Evolutionary conservation across 148 eudicot species (phyloP), one percentile per base, ranked within the genome.

Genomic region (Gaultheria prostrata): DNA sequence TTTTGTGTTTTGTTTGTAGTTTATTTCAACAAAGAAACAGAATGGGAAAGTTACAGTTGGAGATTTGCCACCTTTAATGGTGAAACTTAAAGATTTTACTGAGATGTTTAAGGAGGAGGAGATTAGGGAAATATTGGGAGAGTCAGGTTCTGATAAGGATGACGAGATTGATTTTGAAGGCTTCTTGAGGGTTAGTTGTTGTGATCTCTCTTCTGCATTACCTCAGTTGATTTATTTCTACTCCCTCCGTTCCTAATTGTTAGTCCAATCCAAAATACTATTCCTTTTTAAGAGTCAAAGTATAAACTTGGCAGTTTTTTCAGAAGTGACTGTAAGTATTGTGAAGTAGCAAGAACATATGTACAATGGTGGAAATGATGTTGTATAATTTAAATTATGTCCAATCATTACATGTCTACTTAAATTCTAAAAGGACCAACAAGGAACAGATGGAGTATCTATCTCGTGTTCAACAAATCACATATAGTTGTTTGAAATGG

Each of bases 61-160:
- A 65, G 98, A 92, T 86, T 86, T 97, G 90, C 95, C 98, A 12
- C 85, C 93, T 32, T 78, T 94, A 75, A 65, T 97, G 93, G 92
- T 85, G 21, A 93, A 89, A 82, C 82, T 93, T 65, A 94, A 93
- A 90, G 90, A 91, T 76, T 88, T 92, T 50, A 86, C 83, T 81
- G 89, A 86, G 70, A 82, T 80, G 43, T 90, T 89, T 78, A 92
- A 91, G 43, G 98, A 91, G 90, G 94, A 92, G 74, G 97, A 93
- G 80, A 92, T 97, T 77, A 90, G 81, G 78, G 87, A 50, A 33
- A 67, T 86, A 82, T 87, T 97, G 92, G 89, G 46, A 8, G 95
- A 91, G 85, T 87, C 89, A 0, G 89, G 87, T 74, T 71, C 90
- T 39, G 91, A 87, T 85, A 84, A 88, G 86, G 85, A 87, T 51